phyloP scores from a whole-genome alignment of 768 basidiomycete genomes.

The Amyloporia xantha region DNA sequence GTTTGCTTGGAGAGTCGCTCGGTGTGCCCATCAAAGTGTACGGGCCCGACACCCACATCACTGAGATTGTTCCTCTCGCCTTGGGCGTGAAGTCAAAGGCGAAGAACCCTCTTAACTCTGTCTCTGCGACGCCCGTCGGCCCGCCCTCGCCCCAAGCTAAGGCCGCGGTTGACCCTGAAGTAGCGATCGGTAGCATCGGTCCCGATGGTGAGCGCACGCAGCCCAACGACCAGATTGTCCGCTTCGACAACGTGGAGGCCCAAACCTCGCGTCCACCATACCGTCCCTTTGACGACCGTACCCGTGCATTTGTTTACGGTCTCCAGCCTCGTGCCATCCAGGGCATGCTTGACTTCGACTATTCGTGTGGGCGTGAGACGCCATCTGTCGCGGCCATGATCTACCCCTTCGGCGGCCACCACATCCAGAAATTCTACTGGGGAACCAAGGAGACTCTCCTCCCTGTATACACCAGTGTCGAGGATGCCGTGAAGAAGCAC shows the following conservation, averaged over 20 bases:
- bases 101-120: conserved; percentile 27
- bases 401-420: conserved; percentile 99
- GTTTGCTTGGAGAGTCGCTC: conserved; percentile 91
- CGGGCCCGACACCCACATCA: conserved; percentile 98
- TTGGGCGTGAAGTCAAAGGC: conserved; percentile 71
- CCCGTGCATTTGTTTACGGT: conserved; percentile 97
- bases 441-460: conserved; percentile 98
- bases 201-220: conserved; percentile 78
- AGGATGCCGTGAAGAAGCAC: conserved; percentile 91
- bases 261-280: conserved; percentile 60
- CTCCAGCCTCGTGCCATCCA: conserved; percentile 99
- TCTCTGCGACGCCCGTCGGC: conserved; percentile 43
- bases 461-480: conserved; percentile 90
- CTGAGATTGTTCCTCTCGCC: conserved; percentile 97
- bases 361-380: conserved; percentile 85
- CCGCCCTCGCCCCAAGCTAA: conserved; percentile 33
- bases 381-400: conserved; percentile 99
- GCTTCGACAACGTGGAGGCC: conserved; percentile 55
- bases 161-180: conserved; percentile 26
- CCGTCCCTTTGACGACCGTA: conserved; percentile 87
- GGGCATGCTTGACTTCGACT: conserved; percentile 98
- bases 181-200: conserved; percentile 62
- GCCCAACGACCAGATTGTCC: conserved; percentile 83
- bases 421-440: conserved; percentile 99
- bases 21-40: conserved; percentile 96